Evolutionary conservation across 2,329 filamentous ascomycete genomes (phyloP), one percentile per base, ranked within the genome.

Genomic region (Fusarium abutilonis): DNA sequence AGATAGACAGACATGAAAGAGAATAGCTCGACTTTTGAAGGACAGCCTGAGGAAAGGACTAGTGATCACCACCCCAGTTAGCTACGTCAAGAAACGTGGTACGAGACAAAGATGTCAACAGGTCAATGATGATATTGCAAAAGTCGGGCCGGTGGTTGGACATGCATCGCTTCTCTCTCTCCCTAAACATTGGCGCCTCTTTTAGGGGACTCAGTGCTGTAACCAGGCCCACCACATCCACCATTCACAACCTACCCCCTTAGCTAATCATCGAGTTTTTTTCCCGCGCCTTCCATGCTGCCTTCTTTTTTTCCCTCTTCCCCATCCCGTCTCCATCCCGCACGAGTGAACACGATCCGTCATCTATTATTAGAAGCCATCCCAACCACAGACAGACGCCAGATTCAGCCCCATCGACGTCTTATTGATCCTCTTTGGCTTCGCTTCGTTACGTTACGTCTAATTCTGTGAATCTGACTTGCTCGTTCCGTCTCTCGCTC

Each of bases 321-420:
- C 58, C 67, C 52, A 38, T 32, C 46, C 50, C 48, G 50, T 61
- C 57, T 61, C 63, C 58, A 65, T 65, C 60, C 58, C 60, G 57
- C 61, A 45, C 49, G 65, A 64, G 67, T 71, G 68, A 70, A 71
- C 68, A 71, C 68, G 68, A 71, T 71, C 68, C 49, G 59, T 71
- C 52, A 57, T 71, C 69, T 71, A 71, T 71, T 71, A 71, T 71
- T 71, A 71, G 69, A 71, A 70, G 56, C 68, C 62, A 66, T 65
- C 64, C 59, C 59, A 63, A 64, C 55, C 66, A 60, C 47, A 59
- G 38, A 50, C 59, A 64, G 56, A 68, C 67, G 66, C 68, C 68
- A 71, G 68, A 71, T 71, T 70, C 69, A 71, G 69, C 69, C 69
- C 68, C 69, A 71, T 71, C 56, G 40, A 64, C 60, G 42, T 65